Conservation (phyloP, 2,329 filamentous ascomycete species). For the Ophiognomonia clavigignenti-juglandacearum region DNA sequence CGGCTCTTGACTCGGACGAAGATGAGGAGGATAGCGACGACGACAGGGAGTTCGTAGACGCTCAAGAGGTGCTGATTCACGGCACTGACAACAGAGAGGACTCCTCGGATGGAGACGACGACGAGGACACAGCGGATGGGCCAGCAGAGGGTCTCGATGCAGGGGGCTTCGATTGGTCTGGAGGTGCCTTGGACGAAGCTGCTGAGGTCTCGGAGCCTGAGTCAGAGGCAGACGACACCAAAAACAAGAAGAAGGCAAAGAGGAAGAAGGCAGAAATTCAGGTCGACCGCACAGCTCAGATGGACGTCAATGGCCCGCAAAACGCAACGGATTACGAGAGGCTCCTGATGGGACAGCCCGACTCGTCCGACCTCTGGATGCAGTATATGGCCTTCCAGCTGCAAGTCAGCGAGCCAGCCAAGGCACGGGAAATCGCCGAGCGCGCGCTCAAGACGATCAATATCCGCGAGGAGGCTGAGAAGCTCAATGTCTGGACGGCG, state of each 20-base stretch:
- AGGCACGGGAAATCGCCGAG: slow-evolving; percentile 84
- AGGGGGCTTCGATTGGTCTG: slow-evolving; percentile 85
- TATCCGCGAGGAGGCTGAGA: slow-evolving; percentile 85
- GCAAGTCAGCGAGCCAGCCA: slow-evolving; percentile 81
- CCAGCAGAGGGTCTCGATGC: slow-evolving; percentile 56
- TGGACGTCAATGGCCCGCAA: slow-evolving; percentile 84
- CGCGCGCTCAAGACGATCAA: slow-evolving; percentile 88
- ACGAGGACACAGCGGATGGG: slow-evolving; percentile 30
- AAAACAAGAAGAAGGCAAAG: slow-evolving; percentile 64
- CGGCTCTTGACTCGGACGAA: slow-evolving; percentile 29
- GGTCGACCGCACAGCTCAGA: slow-evolving; percentile 84
- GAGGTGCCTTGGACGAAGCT: slow-evolving; percentile 56
- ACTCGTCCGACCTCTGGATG: slow-evolving; percentile 92
- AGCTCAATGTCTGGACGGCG: slow-evolving; percentile 92
- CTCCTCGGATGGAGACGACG: slow-evolving; percentile 35
- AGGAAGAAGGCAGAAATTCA: slow-evolving; percentile 71
- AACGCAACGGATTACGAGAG: slow-evolving; percentile 91
- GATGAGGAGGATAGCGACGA: slow-evolving; percentile 44
- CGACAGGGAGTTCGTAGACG: slow-evolving; percentile 46
- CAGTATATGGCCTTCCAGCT: slow-evolving; percentile 99
- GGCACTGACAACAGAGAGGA: slow-evolving; percentile 36
- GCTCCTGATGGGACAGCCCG: slow-evolving; percentile 83
- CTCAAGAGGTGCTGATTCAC: slow-evolving; percentile 35
- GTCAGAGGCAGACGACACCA: slow-evolving; percentile 28
- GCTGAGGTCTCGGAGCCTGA: slow-evolving; percentile 49